Conservation (phyloP, 2,329 filamentous ascomycete species). For the Colletotrichum caudatum region DNA sequence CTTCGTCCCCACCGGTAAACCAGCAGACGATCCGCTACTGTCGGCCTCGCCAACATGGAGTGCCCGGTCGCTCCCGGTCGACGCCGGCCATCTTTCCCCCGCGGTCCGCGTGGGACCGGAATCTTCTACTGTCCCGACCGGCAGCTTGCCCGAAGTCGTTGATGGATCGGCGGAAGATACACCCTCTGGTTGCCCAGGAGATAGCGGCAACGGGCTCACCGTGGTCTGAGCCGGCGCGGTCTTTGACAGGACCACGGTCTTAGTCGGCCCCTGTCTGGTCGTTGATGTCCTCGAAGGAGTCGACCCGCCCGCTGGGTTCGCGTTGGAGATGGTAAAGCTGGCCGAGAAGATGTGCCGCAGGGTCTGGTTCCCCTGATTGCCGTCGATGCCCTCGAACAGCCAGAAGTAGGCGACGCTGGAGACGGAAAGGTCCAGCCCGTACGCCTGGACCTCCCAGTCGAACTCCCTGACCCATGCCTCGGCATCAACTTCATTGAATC, state of each 20-base stretch:
- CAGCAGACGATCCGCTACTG: neutral
- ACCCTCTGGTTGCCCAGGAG: neutral
- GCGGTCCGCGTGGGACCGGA: neutral
- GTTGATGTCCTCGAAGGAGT: neutral
- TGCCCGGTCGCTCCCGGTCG: neutral
- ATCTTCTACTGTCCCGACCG: neutral
- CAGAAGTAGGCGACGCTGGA: conserved; percentile 44
- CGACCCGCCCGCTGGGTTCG: neutral
- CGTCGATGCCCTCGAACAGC: conserved; percentile 43
- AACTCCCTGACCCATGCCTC: conserved; percentile 32
- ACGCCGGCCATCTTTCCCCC: neutral
- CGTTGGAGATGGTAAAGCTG: conserved; percentile 44
- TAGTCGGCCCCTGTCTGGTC: neutral
- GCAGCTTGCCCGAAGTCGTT: too few relatives aligned
- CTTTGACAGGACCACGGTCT: neutral
- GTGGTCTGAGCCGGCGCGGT: neutral
- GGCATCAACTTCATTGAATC: conserved; percentile 20
- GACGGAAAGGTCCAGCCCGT: conserved; percentile 36
- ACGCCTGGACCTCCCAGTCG: conserved; percentile 41
- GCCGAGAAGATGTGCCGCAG: conserved; percentile 13
- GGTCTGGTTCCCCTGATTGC: conserved; percentile 29
- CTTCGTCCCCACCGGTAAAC: conserved; percentile 10
- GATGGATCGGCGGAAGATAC: neutral
- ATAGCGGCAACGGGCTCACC: neutral
- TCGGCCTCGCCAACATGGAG: neutral